These are phyloP conservation scores for Strobilomyces dryophilus DNA, from an alignment of 768 basidiomycete genomes.

Conservation along the genomic window DNA sequence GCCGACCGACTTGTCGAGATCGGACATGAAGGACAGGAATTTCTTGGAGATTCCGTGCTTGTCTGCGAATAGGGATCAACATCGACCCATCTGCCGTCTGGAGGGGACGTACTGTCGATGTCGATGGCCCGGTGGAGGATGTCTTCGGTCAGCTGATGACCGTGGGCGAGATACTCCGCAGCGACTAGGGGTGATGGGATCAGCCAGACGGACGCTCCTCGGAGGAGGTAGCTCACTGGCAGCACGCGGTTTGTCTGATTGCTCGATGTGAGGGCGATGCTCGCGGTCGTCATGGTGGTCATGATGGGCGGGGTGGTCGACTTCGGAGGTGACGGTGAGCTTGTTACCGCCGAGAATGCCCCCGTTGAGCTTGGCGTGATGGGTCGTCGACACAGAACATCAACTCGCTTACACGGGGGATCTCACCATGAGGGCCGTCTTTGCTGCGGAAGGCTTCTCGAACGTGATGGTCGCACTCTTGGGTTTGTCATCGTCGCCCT, in stretches of 20 bases:
- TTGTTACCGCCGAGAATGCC: constrained; percentile 70
- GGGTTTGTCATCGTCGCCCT: constrained; percentile 36
- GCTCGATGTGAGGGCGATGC: constrained; percentile 49
- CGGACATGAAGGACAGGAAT: constrained; percentile 77
- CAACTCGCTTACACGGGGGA: not conserved
- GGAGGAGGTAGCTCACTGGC: constrained; percentile 50
- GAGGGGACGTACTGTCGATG: constrained; percentile 51
- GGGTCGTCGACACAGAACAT: no score
- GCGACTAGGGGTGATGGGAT: constrained; percentile 49
- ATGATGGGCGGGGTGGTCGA: constrained; percentile 52
- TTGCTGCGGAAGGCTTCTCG: constrained; percentile 78
- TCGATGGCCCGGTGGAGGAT: constrained; percentile 79
- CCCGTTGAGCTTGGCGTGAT: constrained; percentile 53
- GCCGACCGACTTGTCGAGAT: constrained; percentile 69
- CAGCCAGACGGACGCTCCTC: not conserved
- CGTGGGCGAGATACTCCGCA: constrained; percentile 91
- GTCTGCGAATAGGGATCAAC: constrained; percentile 31
- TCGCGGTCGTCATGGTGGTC: constrained; percentile 39
- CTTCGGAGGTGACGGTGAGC: constrained; percentile 69
- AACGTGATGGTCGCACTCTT: constrained; percentile 71
- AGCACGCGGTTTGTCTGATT: constrained; percentile 89
- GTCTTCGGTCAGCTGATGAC: constrained; percentile 76
- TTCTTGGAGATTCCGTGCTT: constrained; percentile 85
- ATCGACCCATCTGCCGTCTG: not conserved
- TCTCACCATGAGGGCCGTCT: constrained; percentile 78